A percentile compares a stretch with the other conserved stretches of the same genome.
phyloP scores from a whole-genome alignment of 371 early-diverging fungal species.

The Apophysomyces sp. region DNA sequence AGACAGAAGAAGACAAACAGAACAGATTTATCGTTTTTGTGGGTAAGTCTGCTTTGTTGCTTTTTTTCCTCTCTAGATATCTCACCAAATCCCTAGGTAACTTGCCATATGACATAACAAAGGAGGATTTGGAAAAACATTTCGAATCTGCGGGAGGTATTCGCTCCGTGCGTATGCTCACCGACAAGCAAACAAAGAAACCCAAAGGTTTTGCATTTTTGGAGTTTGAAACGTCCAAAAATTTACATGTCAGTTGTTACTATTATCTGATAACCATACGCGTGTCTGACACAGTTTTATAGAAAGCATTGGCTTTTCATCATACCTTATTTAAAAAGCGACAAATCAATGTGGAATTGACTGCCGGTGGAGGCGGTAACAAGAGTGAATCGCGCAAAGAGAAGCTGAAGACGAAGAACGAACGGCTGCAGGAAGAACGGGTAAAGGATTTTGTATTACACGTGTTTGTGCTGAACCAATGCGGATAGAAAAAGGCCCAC shows the following conservation, averaged over 20 bases:
- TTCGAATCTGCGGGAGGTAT: conserved; percentile 61
- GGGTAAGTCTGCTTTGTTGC: conserved; percentile 34
- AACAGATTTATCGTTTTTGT: conserved; percentile 73
- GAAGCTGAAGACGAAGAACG: conserved; percentile 66
- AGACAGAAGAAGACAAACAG: conserved; percentile 19
- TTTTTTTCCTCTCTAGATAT: not conserved
- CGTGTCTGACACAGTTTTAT: conserved; percentile 1
- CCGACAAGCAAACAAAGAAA: conserved; percentile 72
- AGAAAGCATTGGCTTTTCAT: conserved; percentile 72
- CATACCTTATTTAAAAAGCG: conserved; percentile 64
- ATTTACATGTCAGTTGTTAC: conserved; percentile 47
- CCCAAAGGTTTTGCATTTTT: conserved; percentile 80
- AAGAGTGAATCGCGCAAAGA: conserved; percentile 62
- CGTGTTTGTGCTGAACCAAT: not conserved
- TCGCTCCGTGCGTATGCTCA: conserved; percentile 65
- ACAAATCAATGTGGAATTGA: conserved; percentile 78
- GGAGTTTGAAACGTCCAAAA: conserved; percentile 61
- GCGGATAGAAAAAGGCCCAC: not conserved
- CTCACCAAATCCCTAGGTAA: conserved; percentile 46
- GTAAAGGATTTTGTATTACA: no score
- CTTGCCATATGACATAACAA: conserved; percentile 65
- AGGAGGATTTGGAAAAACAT: conserved; percentile 63
- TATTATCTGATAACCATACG: not conserved
- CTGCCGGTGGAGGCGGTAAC: conserved; percentile 82
- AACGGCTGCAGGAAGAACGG: conserved; percentile 66